Evolutionary conservation across 2,329 filamentous ascomycete genomes (phyloP).

Genomic region (Cadophora sp.): DNA sequence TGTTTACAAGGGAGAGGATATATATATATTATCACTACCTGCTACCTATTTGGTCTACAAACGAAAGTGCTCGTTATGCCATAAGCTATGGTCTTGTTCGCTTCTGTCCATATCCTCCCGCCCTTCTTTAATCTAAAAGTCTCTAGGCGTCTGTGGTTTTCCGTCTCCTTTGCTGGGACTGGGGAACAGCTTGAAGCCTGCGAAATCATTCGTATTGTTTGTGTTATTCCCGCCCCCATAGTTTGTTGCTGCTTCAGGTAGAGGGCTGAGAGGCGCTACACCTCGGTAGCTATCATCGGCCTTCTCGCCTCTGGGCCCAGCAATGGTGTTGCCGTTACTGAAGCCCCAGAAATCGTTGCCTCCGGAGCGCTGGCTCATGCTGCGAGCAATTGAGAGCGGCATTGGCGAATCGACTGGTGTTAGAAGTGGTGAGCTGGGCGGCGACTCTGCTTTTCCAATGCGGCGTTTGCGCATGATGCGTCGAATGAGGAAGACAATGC

Average conservation of each 20-base stretch:
- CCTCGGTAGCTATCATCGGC: constrained; percentile 4
- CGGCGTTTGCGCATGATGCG: constrained; percentile 30
- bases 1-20: constrained; percentile 5
- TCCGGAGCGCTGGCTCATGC: constrained; percentile 27
- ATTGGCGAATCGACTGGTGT: constrained; percentile 20
- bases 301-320: constrained; percentile 4
- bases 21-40: constrained; percentile 17
- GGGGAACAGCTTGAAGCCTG: constrained; percentile 13
- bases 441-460: constrained; percentile 26
- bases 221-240: background rate
- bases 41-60: constrained; percentile 10
- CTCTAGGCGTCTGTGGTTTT: constrained; percentile 12
- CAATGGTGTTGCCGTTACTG: constrained; percentile 6
- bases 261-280: constrained; percentile 17
- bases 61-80: constrained; percentile 2
- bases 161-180: background rate
- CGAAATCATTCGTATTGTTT: constrained; percentile 4
- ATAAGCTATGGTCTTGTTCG: background rate
- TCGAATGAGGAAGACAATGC: constrained; percentile 31
- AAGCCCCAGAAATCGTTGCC: constrained; percentile 17
- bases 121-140: constrained; percentile 11
- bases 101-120: background rate
- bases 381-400: constrained; percentile 27
- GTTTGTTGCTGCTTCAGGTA: constrained; percentile 9
- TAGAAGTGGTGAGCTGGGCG: constrained; percentile 30